Evolutionary conservation across 257 asterid species (phyloP), one percentile per base, ranked within the genome.

Genomic region (Solanum infundibuliforme): DNA sequence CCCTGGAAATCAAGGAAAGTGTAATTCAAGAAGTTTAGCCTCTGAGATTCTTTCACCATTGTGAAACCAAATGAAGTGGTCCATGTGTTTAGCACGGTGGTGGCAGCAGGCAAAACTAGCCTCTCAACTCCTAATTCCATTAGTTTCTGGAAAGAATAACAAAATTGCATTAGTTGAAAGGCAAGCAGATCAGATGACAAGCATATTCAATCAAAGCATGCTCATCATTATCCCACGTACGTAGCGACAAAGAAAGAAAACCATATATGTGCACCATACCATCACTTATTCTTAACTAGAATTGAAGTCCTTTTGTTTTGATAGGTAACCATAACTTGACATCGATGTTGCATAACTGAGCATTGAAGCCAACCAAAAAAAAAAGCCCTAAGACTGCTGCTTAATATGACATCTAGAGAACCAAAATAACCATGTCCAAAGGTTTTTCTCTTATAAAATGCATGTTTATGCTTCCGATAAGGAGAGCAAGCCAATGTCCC

Each of bases 81-180:
- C 98, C 98, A 95, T 36, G 98, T 93, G 88, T 91, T 86, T 35
- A 95, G 90, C 76, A 91, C 96, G 55, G 88, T 68, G 14, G 95
- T 92, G 82, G 91, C 92, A 79, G 98, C 96, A 39, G 98, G 98
- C 93, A 95, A 91, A 86, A 94, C 94, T 36, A 95, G 96, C 90
- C 94, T 94, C 91, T 93, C 94, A 21, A 95, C 98, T 87, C 98
- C 96, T 71, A 92, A 88, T 75, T 91, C 94, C 76, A 36, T 41
- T 72, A 94, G 95, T 91, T 90, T 91, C 98, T 94, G 95, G 87
- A 88, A 89, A 85, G 36, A 85, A 89, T 86, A 82, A 27, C 39
- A 65, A 77, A 77, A 41, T 82, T 31, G 29, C 29, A 48, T 82
- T 31, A 82, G 86, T 27, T 46, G 68, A 81, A 81, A 81, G 35